Percentiles rank a stretch among this genome's conserved stretches.
These are phyloP conservation scores for Chalaropsis ovoidea DNA, from an alignment of 2,329 filamentous ascomycete species.

Conservation along the genomic window DNA sequence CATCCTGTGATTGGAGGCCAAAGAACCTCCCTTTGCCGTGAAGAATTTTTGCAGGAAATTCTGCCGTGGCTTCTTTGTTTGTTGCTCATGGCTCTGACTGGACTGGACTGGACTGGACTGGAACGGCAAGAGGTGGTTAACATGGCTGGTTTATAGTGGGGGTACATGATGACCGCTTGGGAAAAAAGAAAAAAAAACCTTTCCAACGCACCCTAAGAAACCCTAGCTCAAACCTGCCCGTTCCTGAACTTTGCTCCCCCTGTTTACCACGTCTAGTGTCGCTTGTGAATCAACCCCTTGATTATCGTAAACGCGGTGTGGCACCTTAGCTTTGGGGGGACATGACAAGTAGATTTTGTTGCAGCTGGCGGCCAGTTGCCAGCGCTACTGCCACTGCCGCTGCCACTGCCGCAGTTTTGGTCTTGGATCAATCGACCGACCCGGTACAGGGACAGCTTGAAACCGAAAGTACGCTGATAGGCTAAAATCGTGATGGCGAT, in stretches of 20 bases:
- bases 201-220: too few relatives aligned
- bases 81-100: too few relatives aligned
- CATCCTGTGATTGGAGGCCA: too few relatives aligned
- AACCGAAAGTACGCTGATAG: too few relatives aligned
- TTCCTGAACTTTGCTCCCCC: not conserved
- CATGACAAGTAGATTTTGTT: not conserved
- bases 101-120: too few relatives aligned
- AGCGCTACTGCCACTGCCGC: not conserved
- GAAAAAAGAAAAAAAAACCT: not conserved
- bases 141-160: not conserved
- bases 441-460: too few relatives aligned
- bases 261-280: not conserved
- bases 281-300: not conserved
- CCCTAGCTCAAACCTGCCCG: too few relatives aligned
- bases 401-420: not conserved
- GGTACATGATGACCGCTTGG: not conserved
- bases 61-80: not conserved
- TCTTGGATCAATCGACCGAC: too few relatives aligned
- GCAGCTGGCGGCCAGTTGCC: not conserved
- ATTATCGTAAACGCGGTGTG: slow-evolving; percentile 4
- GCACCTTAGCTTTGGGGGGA: not conserved
- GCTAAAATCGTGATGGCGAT: too few relatives aligned
- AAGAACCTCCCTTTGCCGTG: not conserved
- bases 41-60: not conserved
- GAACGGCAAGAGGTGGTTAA: not conserved